Percentiles rank a stretch among this genome's conserved stretches.
These are phyloP conservation scores for Cystobasidium pallidum DNA, from an alignment of 1,284 basidiomycete genomes.

Conservation along the genomic window DNA sequence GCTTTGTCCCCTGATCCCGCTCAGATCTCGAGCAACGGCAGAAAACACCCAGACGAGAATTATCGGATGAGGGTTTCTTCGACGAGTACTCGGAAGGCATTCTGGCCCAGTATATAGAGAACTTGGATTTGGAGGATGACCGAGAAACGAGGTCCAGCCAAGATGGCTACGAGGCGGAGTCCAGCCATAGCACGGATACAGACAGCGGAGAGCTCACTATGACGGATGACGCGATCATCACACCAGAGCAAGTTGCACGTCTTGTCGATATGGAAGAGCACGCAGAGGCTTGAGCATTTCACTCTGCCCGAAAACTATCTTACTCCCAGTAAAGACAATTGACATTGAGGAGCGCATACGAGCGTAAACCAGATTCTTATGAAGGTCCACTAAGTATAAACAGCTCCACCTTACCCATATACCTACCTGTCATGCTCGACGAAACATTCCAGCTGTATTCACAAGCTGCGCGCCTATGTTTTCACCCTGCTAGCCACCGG, in stretches of 20 bases:
- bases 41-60: slow-evolving; percentile 17
- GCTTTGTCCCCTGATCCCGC: slow-evolving; percentile 15
- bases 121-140: slow-evolving; percentile 12
- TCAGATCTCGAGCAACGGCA: slow-evolving; percentile 18
- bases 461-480: slow-evolving; percentile 19
- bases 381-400: slow-evolving; percentile 25
- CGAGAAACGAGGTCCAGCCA: neutral
- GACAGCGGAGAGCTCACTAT: slow-evolving; percentile 12
- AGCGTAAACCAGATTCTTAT: slow-evolving; percentile 16
- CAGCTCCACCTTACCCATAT: slow-evolving; percentile 15
- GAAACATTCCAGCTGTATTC: slow-evolving; percentile 22
- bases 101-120: slow-evolving; percentile 12
- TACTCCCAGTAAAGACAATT: slow-evolving; percentile 26
- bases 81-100: slow-evolving; percentile 12
- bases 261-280: slow-evolving; percentile 10
- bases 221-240: slow-evolving; percentile 15
- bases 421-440: slow-evolving; percentile 24
- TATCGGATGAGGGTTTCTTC: slow-evolving; percentile 1
- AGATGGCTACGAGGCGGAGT: slow-evolving; percentile 12
- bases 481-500: slow-evolving; percentile 17
- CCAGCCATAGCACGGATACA: slow-evolving; percentile 14
- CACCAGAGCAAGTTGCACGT: slow-evolving; percentile 12
- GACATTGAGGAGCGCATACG: slow-evolving; percentile 13
- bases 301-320: slow-evolving; percentile 13
- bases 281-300: slow-evolving; percentile 13